Percentiles rank a stretch among this genome's conserved stretches.
Evolutionary conservation across 768 basidiomycete species (phyloP).

Genomic region (Leccinum incarnatum): DNA sequence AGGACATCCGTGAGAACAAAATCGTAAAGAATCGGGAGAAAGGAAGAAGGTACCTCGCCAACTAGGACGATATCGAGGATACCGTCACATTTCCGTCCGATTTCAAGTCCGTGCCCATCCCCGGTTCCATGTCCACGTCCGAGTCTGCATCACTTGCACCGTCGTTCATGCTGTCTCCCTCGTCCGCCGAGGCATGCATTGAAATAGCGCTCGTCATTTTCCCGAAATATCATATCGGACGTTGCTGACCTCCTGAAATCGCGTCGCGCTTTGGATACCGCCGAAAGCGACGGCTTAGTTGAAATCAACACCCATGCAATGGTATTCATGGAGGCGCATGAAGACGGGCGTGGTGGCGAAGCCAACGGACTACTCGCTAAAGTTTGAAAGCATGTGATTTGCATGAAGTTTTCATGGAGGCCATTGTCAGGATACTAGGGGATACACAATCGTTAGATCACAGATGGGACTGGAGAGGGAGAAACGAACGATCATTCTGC

Average conservation of each 20-base stretch:
- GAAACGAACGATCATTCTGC: constrained; percentile 54
- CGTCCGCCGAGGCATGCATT: constrained; percentile 12
- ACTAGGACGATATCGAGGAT: constrained; percentile 60
- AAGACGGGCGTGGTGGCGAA: constrained; percentile 52
- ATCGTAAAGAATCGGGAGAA: neutral
- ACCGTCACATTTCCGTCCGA: constrained; percentile 45
- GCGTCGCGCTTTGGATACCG: constrained; percentile 27
- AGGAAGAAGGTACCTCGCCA: constrained; percentile 43
- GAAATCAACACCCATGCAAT: constrained; percentile 40
- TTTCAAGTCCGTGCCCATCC: constrained; percentile 21
- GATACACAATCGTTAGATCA: neutral
- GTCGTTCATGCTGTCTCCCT: constrained; percentile 21
- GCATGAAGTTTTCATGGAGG: constrained; percentile 20
- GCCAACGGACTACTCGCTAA: constrained; percentile 34
- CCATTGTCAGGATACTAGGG: constrained; percentile 22
- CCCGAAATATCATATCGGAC: constrained; percentile 28
- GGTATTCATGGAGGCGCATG: constrained; percentile 57
- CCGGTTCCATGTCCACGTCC: constrained; percentile 26
- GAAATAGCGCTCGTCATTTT: constrained; percentile 25
- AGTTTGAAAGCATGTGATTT: constrained; percentile 24
- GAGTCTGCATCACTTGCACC: constrained; percentile 22
- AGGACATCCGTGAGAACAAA: neutral
- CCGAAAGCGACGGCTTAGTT: constrained; percentile 33
- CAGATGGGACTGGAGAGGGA: neutral
- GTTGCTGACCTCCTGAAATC: constrained; percentile 20